Evolutionary conservation across 2,329 filamentous ascomycete species (phyloP), one percentile per base, ranked within the genome.

Genomic region (Exophiala lecanii-corni): DNA sequence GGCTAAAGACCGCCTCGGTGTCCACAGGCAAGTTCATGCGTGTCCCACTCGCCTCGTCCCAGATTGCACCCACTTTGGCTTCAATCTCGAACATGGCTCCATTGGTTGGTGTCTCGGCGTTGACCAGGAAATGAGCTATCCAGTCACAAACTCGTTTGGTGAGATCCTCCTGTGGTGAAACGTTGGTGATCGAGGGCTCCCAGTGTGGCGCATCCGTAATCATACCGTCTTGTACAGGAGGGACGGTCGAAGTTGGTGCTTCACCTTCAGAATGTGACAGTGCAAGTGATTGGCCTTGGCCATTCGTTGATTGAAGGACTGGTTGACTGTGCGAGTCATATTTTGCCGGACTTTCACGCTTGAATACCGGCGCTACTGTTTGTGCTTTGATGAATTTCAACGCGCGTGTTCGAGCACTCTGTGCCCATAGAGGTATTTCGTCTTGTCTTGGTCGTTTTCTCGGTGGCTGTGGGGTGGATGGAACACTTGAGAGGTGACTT

Each of bases 71-170:
- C 36, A 97, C 72, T 64, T 97, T 97, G 7, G 89, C 92, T 67
- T 98, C 92, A 41, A 98, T 86, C 65, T 98, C 92, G 40, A 96
- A 81, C 47, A 87, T 77, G 10, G 89, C 82, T 5, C 79, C 80
- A 21, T 74, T 64, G 16, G 65, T 60, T 9, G 73, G 68, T 43
- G 74, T 66, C 1, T 61, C 74, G 26, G 81, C 72, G 15, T 42
- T 37, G 9, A 68, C 70, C 39, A 80, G 65, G 52, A 86, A 79
- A n/a, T 76, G 71, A 59, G 82, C 94, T 9, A 96, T 69, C 57
- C 89, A 94, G 59, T 94, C 86, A 49, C 84, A 86, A n/a, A 94
- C 74, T 13, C 73, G 63, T 56, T 81, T 84, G n/a, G 81, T 80
- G 9, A 92, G 66, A 48, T 89, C 82, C 55, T 92, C 85, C 42